A percentile compares a stretch with the other conserved stretches of the same genome.
These are phyloP conservation scores for Stromatinia cepivora DNA, from an alignment of 2,329 filamentous ascomycete species.

Conservation along the genomic window DNA sequence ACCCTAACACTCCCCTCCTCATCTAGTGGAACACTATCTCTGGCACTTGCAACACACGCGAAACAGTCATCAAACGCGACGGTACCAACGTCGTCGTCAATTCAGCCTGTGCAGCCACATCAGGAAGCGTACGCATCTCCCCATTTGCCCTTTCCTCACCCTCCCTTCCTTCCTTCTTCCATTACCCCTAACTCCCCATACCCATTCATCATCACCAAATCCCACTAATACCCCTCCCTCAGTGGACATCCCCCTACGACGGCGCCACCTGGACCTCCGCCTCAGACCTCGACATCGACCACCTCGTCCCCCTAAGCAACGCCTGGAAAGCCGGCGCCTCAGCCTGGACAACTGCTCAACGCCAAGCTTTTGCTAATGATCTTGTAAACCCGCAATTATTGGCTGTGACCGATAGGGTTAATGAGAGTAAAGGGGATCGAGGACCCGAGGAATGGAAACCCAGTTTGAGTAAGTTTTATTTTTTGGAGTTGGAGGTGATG, in stretches of 20 bases:
- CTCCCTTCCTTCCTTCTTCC: too few relatives aligned
- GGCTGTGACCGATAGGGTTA: conserved; percentile 76
- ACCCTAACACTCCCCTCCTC: not conserved
- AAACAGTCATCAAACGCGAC: conserved; percentile 73
- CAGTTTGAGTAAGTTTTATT: conserved; percentile 39
- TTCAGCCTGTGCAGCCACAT: conserved; percentile 60
- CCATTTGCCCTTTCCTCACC: too few relatives aligned
- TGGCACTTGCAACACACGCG: conserved; percentile 70
- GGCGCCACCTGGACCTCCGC: conserved; percentile 68
- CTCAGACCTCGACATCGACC: conserved; percentile 77
- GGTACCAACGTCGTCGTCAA: conserved; percentile 62
- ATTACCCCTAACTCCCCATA: too few relatives aligned
- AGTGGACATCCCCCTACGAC: conserved; percentile 73
- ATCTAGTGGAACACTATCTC: conserved; percentile 51
- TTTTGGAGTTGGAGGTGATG: not conserved
- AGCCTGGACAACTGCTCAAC: conserved; percentile 66
- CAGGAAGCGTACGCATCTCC: conserved; percentile 47
- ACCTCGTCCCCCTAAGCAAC: conserved; percentile 78
- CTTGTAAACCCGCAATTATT: conserved; percentile 72
- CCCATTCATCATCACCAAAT: too few relatives aligned
- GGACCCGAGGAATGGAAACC: conserved; percentile 76
- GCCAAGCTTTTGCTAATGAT: conserved; percentile 75
- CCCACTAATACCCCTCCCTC: not conserved
- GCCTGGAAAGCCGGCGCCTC: conserved; percentile 75
- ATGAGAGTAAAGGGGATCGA: conserved; percentile 70